Conservation (phyloP, 169 alveolate species). For the Cryptosporidium andersoni region DNA sequence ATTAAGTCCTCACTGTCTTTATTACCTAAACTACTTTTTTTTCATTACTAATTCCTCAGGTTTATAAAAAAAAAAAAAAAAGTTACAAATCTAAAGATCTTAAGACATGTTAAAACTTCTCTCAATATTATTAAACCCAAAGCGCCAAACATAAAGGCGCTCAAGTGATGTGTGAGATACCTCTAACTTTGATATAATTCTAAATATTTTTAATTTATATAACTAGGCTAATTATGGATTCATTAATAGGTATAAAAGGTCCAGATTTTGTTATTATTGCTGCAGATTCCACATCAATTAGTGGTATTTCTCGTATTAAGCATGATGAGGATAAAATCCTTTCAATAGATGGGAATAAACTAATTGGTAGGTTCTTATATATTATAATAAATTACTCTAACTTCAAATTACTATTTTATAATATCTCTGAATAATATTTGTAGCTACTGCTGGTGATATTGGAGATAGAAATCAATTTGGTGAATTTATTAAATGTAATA, state of each 20-base stretch:
- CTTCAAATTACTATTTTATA: too few species aligned
- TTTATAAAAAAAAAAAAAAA: too few species aligned
- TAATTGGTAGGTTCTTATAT: constrained; percentile 71
- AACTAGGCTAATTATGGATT: constrained; percentile 76
- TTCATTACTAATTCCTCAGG: too few species aligned
- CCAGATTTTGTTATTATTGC: constrained; percentile 82
- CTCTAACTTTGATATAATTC: too few species aligned
- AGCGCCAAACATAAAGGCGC: too few species aligned
- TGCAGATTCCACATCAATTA: constrained; percentile 80
- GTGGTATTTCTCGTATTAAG: constrained; percentile 78
- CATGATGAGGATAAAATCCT: constrained; percentile 77
- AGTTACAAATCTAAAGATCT: too few species aligned
- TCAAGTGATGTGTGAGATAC: too few species aligned
- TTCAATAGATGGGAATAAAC: constrained; percentile 79
- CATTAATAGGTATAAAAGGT: constrained; percentile 85
- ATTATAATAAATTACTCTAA: not conserved
- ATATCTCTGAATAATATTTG: not conserved
- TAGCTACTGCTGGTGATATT: constrained; percentile 83
- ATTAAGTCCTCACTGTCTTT: too few species aligned
- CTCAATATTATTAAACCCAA: too few species aligned
- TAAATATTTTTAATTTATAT: too few species aligned
- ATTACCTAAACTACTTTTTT: too few species aligned
- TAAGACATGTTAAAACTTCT: too few species aligned
- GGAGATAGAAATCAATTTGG: constrained; percentile 88
- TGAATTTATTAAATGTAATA: constrained; percentile 80